Evolutionary conservation across 2,329 filamentous ascomycete genomes (phyloP), one percentile per base, ranked within the genome.

Genomic region (Boeremia lycopersici): DNA sequence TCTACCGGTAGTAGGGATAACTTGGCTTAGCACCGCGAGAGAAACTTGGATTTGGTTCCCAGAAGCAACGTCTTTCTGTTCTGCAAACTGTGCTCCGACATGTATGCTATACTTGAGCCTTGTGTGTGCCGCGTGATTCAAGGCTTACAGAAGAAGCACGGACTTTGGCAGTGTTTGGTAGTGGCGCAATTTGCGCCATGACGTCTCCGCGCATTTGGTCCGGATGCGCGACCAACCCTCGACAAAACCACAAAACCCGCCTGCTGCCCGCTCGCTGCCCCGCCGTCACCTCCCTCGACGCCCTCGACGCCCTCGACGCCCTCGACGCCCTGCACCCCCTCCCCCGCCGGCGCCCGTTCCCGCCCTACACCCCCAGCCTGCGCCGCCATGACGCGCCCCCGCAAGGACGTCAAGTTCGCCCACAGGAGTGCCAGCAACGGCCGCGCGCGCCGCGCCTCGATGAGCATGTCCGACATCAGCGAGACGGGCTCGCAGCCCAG

Each of bases 381-480:
- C 12, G 44, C 30, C 12, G 44, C 30, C 51, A 75, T 75, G 72
- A 64, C 72, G 59, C 68, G 65, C 43, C 77, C 82, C 54, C 79
- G 81, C 69, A 82, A 82, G 69, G 82, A 83, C 73, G 84, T 87
- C 71, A 82, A 85, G 74, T 87, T 87, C 72, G 80, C 81, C 60
- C 82, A 84, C 68, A 78, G 79, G 56, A 81, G 67, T 19, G 67
- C 62, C 56, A 81, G 79, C 72, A 78, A 78, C 65, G 70, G 74
- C 62, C 82, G 84, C 57, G 81, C 65, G 34, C 74, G 89, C 11
- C 82, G 85, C 45, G 82, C 86, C 64, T 86, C 88, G 65, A 83
- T 84, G 53, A 90, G 87, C 80, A 86, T 90, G 76, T 89, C 88
- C 63, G 88, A 90, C 62, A 81, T 81, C 67, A 89, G 86, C 71